phyloP scores from a whole-genome alignment of 2,329 filamentous ascomycete genomes.

The Dissoconium aciculare region DNA sequence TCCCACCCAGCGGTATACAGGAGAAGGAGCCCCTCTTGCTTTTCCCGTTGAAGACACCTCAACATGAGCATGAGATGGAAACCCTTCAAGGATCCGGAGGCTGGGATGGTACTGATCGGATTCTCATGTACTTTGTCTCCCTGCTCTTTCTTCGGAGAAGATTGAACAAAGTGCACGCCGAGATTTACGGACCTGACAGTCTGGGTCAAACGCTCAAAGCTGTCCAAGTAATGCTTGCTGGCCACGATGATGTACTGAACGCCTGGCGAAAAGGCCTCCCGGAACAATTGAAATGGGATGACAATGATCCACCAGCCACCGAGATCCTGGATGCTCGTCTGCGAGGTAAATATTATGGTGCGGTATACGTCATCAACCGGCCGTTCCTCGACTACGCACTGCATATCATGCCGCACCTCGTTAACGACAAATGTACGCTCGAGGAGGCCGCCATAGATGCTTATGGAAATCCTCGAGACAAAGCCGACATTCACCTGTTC shows the following conservation, averaged over 20 bases:
- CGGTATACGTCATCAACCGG: constrained; percentile 74
- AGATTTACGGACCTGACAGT: constrained; percentile 34
- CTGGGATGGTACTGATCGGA: constrained; percentile 20
- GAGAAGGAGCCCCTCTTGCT: constrained; percentile 47
- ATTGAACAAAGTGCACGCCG: constrained; percentile 41
- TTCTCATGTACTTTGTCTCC: constrained; percentile 45
- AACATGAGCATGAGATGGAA: constrained; percentile 17
- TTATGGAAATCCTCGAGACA: constrained; percentile 18
- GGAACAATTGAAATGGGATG: constrained; percentile 43
- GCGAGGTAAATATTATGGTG: constrained; percentile 89
- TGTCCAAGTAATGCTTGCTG: constrained; percentile 18
- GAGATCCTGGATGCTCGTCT: constrained; percentile 74
- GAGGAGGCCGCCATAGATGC: constrained; percentile 17
- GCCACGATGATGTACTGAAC: constrained; percentile 28
- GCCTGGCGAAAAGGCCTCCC: constrained; percentile 41
- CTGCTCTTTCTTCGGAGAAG: constrained; percentile 46
- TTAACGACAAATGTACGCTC: constrained; percentile 12
- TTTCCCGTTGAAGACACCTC: constrained; percentile 44
- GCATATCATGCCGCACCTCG: constrained; percentile 30
- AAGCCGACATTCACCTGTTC: constrained; percentile 23
- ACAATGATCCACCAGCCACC: constrained; percentile 52
- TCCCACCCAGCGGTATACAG: constrained; percentile 47
- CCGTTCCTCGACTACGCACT: constrained; percentile 53
- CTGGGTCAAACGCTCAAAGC: constrained; percentile 10
- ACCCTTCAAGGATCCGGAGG: constrained; percentile 12